Percentiles rank a stretch among this genome's conserved stretches.
These are phyloP conservation scores for Groenewaldozyma tartarivorans DNA, from an alignment of 805 yeast genomes.

Conservation along the genomic window DNA sequence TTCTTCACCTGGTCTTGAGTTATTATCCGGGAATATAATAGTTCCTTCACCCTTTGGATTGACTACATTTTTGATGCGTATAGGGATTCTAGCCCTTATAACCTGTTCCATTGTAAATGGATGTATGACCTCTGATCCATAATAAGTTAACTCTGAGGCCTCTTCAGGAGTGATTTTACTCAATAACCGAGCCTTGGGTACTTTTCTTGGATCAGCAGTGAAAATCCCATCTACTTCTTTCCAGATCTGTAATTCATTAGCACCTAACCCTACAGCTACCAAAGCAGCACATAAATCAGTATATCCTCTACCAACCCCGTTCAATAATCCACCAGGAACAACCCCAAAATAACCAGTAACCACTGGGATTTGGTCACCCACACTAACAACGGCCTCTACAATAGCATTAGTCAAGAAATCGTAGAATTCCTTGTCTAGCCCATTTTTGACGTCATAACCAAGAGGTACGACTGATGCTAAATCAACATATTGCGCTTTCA, in stretches of 20 bases:
- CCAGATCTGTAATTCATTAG: slow-evolving; percentile 96
- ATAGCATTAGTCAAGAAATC: slow-evolving; percentile 39
- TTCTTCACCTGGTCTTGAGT: slow-evolving; percentile 73
- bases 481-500: slow-evolving; percentile 70
- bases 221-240: slow-evolving; percentile 98
- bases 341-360: slow-evolving; percentile 93
- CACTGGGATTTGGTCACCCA: slow-evolving; percentile 59
- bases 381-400: slow-evolving; percentile 35
- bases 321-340: slow-evolving; percentile 90
- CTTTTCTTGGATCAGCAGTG: slow-evolving; percentile 97
- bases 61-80: slow-evolving; percentile 90
- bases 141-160: slow-evolving; percentile 95
- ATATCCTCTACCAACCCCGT: slow-evolving; percentile 94
- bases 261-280: slow-evolving; percentile 83
- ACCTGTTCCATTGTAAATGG: slow-evolving; percentile 99
- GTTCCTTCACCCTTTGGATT: slow-evolving; percentile 93
- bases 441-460: slow-evolving; percentile 43
- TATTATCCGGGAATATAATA: slow-evolving; percentile 83
- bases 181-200: slow-evolving; percentile 75
- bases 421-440: slow-evolving; percentile 60
- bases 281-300: slow-evolving; percentile 97
- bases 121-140: slow-evolving; percentile 96
- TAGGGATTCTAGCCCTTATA: slow-evolving; percentile 89
- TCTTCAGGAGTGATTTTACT: slow-evolving; percentile 94
- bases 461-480: slow-evolving; percentile 62